These are phyloP conservation scores for Colletotrichum lentis DNA, from an alignment of 2,329 filamentous ascomycete genomes.

Conservation along the genomic window DNA sequence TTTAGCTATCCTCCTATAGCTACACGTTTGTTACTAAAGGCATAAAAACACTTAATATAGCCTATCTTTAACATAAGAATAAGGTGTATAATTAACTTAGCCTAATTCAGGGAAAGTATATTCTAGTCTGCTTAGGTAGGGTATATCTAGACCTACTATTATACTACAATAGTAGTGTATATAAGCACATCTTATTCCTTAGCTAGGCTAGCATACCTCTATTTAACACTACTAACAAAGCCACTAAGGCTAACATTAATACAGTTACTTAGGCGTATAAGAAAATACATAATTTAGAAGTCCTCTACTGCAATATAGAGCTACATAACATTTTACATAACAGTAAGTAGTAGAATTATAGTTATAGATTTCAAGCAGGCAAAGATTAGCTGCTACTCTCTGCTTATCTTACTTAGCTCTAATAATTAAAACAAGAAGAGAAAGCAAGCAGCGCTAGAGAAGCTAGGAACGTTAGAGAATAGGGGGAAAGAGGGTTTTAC, in stretches of 20 bases:
- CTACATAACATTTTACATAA: background rate
- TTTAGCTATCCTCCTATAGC: slow-evolving; percentile 46
- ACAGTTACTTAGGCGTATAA: slow-evolving; percentile 10
- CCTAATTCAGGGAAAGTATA: slow-evolving; percentile 45
- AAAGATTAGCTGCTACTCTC: slow-evolving; percentile 38
- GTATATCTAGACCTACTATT: slow-evolving; percentile 45
- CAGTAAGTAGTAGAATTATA: slow-evolving; percentile 40
- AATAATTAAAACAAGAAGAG: too few species aligned
- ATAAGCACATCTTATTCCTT: slow-evolving; percentile 47
- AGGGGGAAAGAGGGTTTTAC: too few species aligned
- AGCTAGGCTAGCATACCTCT: slow-evolving; percentile 46
- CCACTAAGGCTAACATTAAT: slow-evolving; percentile 29
- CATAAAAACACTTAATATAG: slow-evolving; percentile 42
- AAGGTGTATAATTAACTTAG: slow-evolving; percentile 45
- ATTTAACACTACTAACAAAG: slow-evolving; percentile 36
- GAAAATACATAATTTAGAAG: background rate
- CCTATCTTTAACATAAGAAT: slow-evolving; percentile 44
- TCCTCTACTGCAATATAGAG: background rate
- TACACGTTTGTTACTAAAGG: slow-evolving; percentile 53
- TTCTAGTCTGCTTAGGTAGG: slow-evolving; percentile 49
- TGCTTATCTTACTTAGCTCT: slow-evolving; percentile 40
- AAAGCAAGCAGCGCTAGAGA: too few species aligned
- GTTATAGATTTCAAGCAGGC: slow-evolving; percentile 47
- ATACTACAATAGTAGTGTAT: slow-evolving; percentile 46
- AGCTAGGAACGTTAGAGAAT: too few species aligned